Evolutionary conservation across 768 basidiomycete genomes (phyloP), one percentile per base, ranked within the genome.

Genomic region (Aureoboletus auriporus): DNA sequence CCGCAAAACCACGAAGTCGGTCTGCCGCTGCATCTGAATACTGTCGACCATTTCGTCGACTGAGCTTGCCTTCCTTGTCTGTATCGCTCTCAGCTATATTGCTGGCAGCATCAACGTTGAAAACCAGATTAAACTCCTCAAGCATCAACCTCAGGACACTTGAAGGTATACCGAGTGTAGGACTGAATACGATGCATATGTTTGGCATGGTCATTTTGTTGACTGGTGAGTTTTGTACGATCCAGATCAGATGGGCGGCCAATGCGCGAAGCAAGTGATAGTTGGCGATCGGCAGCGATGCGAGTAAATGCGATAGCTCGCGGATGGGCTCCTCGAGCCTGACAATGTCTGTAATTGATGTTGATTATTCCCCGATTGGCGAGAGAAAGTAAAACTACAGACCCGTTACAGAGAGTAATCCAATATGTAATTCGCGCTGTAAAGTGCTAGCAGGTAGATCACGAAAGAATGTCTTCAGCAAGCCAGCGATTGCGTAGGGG

Each of bases 141-240:
- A 98, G 79, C 84, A 98, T 91, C 54, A 96, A 71, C 61, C 90
- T 93, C 69, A 98, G 94, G 37, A 97, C 89, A 7, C 92, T 92
- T 3, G 95, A 95, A n/a, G 95, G 95, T 58, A 99, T 96, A 38
- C 93, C 93, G 10, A 99, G 75, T 0, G 96, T 98, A 2, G 96
- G 96, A 55, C 93, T 94, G 71, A 98, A 97, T 20, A 98, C 95
- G 51, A 99, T 98, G 14, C 95, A 93, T 26, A 99, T 91, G 65
- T 99, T 99, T 39, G 95, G 84, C 82, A 98, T 86, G 37, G 89
- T 94, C 96, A 99, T 99, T 75, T 94, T 98, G 82, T 96, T 96
- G 50, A 86, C 71, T 37, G 77, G 59, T 14, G 93, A 81, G 63
- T 98, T 93, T 67, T 92, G 86, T 38, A 98, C 93, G 58, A 99